These are phyloP conservation scores for Monosporozyma aerobia DNA, from an alignment of 805 yeast species.

Conservation along the genomic window DNA sequence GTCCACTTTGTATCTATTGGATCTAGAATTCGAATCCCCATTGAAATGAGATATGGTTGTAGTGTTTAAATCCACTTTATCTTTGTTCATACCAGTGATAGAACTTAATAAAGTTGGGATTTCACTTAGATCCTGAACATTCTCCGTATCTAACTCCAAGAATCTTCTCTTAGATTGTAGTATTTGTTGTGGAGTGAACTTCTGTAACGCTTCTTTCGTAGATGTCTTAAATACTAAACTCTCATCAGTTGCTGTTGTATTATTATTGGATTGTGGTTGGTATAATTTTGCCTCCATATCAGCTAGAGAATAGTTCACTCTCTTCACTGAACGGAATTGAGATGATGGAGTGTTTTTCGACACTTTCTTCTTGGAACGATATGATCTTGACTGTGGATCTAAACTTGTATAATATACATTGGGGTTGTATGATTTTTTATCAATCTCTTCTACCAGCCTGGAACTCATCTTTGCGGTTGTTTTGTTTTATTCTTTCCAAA, in stretches of 20 bases:
- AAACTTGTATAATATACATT: constrained; percentile 25
- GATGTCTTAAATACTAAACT: constrained; percentile 6
- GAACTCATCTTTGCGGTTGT: neutral
- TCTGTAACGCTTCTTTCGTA: constrained; percentile 13
- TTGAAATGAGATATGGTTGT: constrained; percentile 4
- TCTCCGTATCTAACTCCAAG: constrained; percentile 29
- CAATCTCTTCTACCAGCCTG: constrained; percentile 27
- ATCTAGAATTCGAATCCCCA: constrained; percentile 11
- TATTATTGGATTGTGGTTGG: constrained; percentile 4
- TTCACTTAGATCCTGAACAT: constrained; percentile 19
- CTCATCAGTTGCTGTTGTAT: constrained; percentile 4
- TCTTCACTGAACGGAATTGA: constrained; percentile 22
- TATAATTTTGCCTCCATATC: constrained; percentile 27
- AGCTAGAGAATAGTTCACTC: constrained; percentile 29
- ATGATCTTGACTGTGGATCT: constrained; percentile 16
- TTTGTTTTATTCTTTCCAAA: too few species aligned
- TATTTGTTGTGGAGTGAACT: constrained; percentile 23
- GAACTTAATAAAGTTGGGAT: constrained; percentile 25
- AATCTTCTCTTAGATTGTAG: constrained; percentile 26
- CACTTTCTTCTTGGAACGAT: constrained; percentile 13
- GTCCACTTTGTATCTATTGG: constrained; percentile 22
- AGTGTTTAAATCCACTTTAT: constrained; percentile 21
- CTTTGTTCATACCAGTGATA: constrained; percentile 25
- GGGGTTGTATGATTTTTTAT: constrained; percentile 26
- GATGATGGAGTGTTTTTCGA: constrained; percentile 12